phyloP scores from a whole-genome alignment of 169 alveolate species.

The Cryptosporidium baileyi region DNA sequence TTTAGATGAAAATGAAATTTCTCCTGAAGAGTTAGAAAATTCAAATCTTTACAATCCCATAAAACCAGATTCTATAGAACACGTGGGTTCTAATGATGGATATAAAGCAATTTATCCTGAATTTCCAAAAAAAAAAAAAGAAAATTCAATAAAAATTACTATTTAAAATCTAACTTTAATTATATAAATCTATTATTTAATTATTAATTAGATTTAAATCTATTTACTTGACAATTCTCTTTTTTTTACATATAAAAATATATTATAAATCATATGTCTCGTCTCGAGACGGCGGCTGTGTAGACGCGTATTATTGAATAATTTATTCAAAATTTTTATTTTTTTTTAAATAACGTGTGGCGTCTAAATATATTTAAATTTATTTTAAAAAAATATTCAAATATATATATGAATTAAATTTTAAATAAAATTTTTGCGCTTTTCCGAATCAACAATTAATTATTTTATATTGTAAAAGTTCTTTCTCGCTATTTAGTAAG shows the following conservation, averaged over 20 bases:
- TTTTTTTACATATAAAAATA: too few relatives aligned
- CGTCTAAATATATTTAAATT: slow-evolving; percentile 35
- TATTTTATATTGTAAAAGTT: too few relatives aligned
- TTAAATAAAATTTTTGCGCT: neutral
- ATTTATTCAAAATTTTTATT: too few relatives aligned
- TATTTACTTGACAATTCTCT: too few relatives aligned
- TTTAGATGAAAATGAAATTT: slow-evolving; percentile 12
- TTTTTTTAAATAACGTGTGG: neutral
- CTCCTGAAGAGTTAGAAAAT: slow-evolving; percentile 59
- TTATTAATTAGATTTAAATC: too few relatives aligned
- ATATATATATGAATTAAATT: neutral
- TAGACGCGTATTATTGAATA: neutral
- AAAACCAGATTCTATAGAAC: neutral
- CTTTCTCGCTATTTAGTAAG: too few relatives aligned
- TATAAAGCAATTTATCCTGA: slow-evolving; percentile 22
- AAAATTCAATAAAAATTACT: neutral
- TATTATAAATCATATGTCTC: neutral
- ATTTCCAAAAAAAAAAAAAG: neutral
- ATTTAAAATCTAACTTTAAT: neutral
- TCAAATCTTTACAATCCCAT: neutral
- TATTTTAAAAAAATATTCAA: too few relatives aligned
- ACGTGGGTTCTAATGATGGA: slow-evolving; percentile 29
- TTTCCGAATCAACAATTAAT: too few relatives aligned
- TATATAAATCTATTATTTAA: neutral
- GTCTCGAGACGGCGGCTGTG: slow-evolving; percentile 67